These are phyloP conservation scores for Talaromyces sp. DNA, from an alignment of 2,329 filamentous ascomycete species.

Conservation along the genomic window DNA sequence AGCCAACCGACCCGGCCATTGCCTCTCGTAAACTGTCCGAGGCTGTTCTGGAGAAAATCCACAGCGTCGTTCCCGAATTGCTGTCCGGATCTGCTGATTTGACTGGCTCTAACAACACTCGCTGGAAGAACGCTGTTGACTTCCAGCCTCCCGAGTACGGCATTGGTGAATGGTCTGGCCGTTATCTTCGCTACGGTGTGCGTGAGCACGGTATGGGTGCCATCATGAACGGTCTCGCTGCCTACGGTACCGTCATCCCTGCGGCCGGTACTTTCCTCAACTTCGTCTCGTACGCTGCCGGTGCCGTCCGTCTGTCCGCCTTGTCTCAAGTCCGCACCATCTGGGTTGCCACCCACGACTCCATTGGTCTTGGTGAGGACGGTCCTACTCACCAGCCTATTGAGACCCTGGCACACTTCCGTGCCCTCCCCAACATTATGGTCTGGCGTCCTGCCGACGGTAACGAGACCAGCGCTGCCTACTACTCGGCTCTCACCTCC, in stretches of 20 bases:
- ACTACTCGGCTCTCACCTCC: constrained; percentile 89
- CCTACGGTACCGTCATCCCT: constrained; percentile 91
- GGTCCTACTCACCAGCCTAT: constrained; percentile 98
- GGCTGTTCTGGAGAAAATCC: constrained; percentile 82
- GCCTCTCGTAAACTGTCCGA: constrained; percentile 97
- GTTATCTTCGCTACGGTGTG: constrained; percentile 61
- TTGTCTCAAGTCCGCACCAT: constrained; percentile 86
- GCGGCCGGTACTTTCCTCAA: constrained; percentile 97
- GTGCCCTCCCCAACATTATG: constrained; percentile 97
- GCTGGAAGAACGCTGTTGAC: constrained; percentile 94
- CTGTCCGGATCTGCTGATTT: constrained; percentile 94
- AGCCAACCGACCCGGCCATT: constrained; percentile 72
- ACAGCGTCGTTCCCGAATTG: constrained; percentile 78
- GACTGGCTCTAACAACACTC: constrained; percentile 97
- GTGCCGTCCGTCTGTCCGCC: constrained; percentile 87
- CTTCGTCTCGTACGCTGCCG: constrained; percentile 97
- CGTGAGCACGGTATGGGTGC: constrained; percentile 48
- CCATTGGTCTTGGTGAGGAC: constrained; percentile 97
- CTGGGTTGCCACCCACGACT: constrained; percentile 97
- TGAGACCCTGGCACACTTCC: constrained; percentile 97
- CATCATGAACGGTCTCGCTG: constrained; percentile 69
- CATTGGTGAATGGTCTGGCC: constrained; percentile 83
- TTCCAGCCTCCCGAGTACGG: constrained; percentile 87
- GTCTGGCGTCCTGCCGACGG: constrained; percentile 98
- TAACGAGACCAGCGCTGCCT: constrained; percentile 96